Evolutionary conservation across 2,329 filamentous ascomycete species (phyloP).

Genomic region (Geosmithia flava): DNA sequence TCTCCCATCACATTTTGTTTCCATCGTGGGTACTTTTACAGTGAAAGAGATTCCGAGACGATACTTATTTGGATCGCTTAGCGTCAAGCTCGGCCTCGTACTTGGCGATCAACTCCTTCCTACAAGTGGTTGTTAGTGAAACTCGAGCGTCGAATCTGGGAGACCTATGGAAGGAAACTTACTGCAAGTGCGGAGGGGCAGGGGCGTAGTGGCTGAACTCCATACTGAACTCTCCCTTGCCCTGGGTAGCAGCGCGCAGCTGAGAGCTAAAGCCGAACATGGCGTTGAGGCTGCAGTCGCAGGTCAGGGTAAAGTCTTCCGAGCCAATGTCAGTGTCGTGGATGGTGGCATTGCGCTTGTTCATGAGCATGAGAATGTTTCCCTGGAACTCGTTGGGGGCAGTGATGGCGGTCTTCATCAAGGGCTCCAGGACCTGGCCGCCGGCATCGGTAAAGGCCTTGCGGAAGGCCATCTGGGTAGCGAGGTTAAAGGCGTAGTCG

Average conservation of each 20-base stretch:
- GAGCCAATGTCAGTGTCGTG: conserved; percentile 88
- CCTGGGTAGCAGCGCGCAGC: conserved; percentile 85
- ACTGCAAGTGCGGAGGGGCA: conserved; percentile 81
- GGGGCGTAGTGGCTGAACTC: conserved; percentile 94
- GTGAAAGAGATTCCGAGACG: background rate
- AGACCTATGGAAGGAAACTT: conserved; percentile 26
- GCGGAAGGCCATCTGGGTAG: conserved; percentile 91
- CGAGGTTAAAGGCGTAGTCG: conserved; percentile 89
- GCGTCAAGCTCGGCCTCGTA: conserved; percentile 45
- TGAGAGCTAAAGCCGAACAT: conserved; percentile 98
- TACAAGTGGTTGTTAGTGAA: conserved; percentile 13
- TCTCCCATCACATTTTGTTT: background rate
- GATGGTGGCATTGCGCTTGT: conserved; percentile 92
- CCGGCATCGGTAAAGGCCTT: conserved; percentile 77
- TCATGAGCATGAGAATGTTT: conserved; percentile 85
- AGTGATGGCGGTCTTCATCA: conserved; percentile 98
- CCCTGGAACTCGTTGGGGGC: conserved; percentile 97
- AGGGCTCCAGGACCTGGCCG: conserved; percentile 79
- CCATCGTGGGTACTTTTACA: background rate
- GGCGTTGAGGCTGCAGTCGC: conserved; percentile 85
- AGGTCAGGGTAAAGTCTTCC: conserved; percentile 86
- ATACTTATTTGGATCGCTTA: conserved; percentile 38
- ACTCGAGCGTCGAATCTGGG: background rate
- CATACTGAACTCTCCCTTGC: conserved; percentile 98
- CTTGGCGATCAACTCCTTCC: conserved; percentile 47